Conservation (phyloP, 2,329 filamentous ascomycete genomes). For the Amylocarpus encephaloides region DNA sequence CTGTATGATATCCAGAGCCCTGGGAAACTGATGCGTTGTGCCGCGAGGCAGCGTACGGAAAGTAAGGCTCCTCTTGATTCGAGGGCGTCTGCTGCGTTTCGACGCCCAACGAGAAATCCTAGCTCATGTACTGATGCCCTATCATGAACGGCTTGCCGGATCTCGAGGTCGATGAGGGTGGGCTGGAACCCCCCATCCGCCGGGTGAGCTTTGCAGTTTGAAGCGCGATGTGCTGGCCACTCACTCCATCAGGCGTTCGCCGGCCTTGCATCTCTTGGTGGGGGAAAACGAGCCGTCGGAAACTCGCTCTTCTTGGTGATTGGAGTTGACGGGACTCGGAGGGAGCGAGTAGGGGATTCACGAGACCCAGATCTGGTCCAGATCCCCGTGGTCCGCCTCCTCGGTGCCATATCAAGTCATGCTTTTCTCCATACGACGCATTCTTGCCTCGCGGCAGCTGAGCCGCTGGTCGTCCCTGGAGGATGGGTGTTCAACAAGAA, state of each 20-base stretch:
- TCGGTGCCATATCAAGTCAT: too few species aligned
- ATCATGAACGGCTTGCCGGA: constrained; percentile 23
- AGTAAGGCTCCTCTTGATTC: constrained; percentile 26
- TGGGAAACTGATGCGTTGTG: constrained; percentile 44
- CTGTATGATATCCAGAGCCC: constrained; percentile 18
- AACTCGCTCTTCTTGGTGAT: constrained; percentile 14
- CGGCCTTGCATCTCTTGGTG: constrained; percentile 20
- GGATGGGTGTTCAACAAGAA: too few species aligned
- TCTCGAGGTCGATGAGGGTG: neutral
- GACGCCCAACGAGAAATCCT: constrained; percentile 26
- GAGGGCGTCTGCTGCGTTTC: constrained; percentile 25
- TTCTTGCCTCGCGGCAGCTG: too few species aligned
- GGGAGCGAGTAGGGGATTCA: neutral
- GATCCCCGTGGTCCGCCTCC: neutral
- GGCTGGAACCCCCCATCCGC: constrained; percentile 3
- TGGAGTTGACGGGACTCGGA: constrained; percentile 4
- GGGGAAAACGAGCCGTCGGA: constrained; percentile 13
- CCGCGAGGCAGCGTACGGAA: constrained; percentile 26
- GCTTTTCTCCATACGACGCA: too few species aligned
- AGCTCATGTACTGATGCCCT: constrained; percentile 27
- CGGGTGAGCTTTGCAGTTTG: constrained; percentile 18
- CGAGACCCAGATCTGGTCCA: neutral
- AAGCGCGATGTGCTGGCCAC: constrained; percentile 27
- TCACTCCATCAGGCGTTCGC: constrained; percentile 21
- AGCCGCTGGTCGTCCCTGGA: too few species aligned